phyloP scores from a whole-genome alignment of 306 rosid genomes.

The Senna tora region DNA sequence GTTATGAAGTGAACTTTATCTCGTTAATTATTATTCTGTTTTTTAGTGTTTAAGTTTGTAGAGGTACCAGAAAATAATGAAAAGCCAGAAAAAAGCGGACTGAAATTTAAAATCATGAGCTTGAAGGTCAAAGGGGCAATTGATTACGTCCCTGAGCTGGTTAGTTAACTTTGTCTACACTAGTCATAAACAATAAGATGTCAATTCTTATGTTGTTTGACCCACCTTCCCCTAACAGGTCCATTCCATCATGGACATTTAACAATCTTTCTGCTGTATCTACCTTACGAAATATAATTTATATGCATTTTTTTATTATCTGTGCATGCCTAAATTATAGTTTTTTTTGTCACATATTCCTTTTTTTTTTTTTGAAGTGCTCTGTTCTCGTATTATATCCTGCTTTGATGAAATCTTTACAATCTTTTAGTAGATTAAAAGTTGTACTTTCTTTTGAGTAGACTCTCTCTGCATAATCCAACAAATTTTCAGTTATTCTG shows the following conservation, averaged over 20 bases:
- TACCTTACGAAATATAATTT: neutral
- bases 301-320: neutral
- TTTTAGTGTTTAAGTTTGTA: conserved; percentile 89
- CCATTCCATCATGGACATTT: neutral
- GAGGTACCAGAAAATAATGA: conserved; percentile 91
- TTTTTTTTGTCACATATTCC: neutral
- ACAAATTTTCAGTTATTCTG: conserved; percentile 15
- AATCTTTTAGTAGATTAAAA: neutral
- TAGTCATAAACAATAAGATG: conserved; percentile 8
- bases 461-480: neutral
- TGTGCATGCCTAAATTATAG: neutral
- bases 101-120: conserved; percentile 96
- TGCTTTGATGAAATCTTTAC: neutral
- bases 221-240: neutral
- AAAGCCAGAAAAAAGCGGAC: conserved; percentile 77
- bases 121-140: conserved; percentile 88
- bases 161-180: conserved; percentile 45
- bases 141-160: conserved; percentile 97
- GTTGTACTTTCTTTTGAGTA: conserved; percentile 26
- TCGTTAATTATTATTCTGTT: conserved; percentile 34
- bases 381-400: conserved; percentile 3
- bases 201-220: conserved; percentile 17
- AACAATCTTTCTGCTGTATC: neutral
- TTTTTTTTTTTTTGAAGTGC: conserved; percentile 21
- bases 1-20: conserved; percentile 5